These are phyloP conservation scores for Thelonectria olida DNA, from an alignment of 2,329 filamentous ascomycete genomes.

Conservation along the genomic window DNA sequence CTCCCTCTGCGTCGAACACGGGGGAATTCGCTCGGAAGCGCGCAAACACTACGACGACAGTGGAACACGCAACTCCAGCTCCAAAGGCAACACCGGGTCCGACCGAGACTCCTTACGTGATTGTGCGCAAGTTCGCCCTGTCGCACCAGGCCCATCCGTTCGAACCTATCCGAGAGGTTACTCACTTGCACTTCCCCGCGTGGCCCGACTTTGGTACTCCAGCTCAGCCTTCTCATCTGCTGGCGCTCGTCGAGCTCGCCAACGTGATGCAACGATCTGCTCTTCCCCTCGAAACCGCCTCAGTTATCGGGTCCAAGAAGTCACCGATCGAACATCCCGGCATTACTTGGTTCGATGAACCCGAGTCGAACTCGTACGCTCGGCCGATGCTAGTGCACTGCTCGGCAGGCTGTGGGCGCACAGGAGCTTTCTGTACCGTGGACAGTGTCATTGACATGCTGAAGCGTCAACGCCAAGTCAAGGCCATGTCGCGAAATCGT, in stretches of 20 bases:
- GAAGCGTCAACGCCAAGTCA: conserved; percentile 76
- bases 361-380: conserved; percentile 60
- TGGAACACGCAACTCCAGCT: conserved; percentile 47
- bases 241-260: conserved; percentile 89
- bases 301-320: conserved; percentile 44
- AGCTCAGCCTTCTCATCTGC: conserved; percentile 84
- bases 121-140: conserved; percentile 87
- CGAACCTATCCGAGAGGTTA: conserved; percentile 87
- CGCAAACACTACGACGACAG: conserved; percentile 62
- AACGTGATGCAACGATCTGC: conserved; percentile 75
- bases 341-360: conserved; percentile 65
- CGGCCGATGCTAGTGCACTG: conserved; percentile 92
- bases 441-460: conserved; percentile 97
- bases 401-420: conserved; percentile 93
- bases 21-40: conserved; percentile 58
- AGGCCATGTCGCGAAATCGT: conserved; percentile 31
- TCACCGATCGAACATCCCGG: conserved; percentile 42
- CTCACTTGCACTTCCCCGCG: conserved; percentile 92
- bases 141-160: conserved; percentile 82
- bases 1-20: conserved; percentile 33
- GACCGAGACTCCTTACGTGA: conserved; percentile 76
- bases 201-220: conserved; percentile 98
- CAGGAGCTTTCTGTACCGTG: conserved; percentile 95
- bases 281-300: conserved; percentile 56
- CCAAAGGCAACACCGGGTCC: conserved; percentile 40